Evolutionary conservation across 805 yeast species (phyloP), one percentile per base, ranked within the genome.

Genomic region (Yarrowia keelungensis): DNA sequence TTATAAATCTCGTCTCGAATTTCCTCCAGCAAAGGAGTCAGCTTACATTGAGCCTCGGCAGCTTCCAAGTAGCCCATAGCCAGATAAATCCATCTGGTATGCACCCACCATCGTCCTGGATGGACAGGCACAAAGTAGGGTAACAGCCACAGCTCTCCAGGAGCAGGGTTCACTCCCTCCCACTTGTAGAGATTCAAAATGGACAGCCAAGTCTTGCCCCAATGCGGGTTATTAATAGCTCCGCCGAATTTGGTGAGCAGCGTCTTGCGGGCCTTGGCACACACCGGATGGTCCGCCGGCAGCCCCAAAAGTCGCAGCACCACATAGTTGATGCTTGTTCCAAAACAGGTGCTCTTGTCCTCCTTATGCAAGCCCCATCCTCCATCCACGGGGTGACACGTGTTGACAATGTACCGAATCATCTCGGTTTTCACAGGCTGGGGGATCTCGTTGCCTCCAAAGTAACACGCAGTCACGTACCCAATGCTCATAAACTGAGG

Each of bases 91-190:
- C 95, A 97, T 69, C 99, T 82, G 0, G 98, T 93, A 75, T 95
- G 99, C 26, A 94, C 97, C 99, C 99, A 95, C 99, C 98, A 95
- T 75, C 91, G 85, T 43, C 93, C 96, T 0, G 99, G 99, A 75
- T 95, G 98, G 49, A 92, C 81, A 0, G 97, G 97, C 1, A 89
- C 74, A 61, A 82, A 75, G 71, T 92, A 90, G 1, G 99, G 99
- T 50, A 94, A 78, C 69, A 89, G 78, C 95, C 97, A 95, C 61
- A 92, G 79, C 75, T 95, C 99, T 1, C 61, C 61, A 2, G 99
- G 99, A 1, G 97, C 97, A 2, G 99, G 99, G 73, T 95, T 95
- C 5, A 94, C 97, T 68, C 99, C 99, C 71, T 90, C 96, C 97
- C 98, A 95, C 47, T 86, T 86, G 76, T 93, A 95, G 66, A 95